These are phyloP conservation scores for Penicillium subrubescens DNA, from an alignment of 495 filamentous ascomycete genomes.

Conservation along the genomic window DNA sequence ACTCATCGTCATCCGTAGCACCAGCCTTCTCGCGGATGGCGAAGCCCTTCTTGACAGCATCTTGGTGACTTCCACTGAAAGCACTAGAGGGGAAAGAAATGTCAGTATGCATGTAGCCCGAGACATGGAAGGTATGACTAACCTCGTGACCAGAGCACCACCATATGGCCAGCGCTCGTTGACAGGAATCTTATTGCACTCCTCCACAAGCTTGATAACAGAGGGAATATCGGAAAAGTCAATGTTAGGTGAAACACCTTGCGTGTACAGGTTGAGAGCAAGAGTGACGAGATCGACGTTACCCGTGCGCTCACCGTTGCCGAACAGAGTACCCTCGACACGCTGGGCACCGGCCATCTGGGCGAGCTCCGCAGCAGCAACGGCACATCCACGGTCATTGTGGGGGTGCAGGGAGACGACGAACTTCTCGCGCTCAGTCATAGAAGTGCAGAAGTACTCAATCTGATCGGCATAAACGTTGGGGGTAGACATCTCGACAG, in stretches of 20 bases:
- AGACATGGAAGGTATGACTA: not conserved
- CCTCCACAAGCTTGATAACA: slow-evolving; percentile 88
- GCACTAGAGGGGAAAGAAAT: not conserved
- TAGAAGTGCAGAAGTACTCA: slow-evolving; percentile 87
- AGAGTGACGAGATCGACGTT: slow-evolving; percentile 97
- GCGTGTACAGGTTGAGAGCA: slow-evolving; percentile 94
- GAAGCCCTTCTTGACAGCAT: slow-evolving; percentile 98
- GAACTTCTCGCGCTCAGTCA: slow-evolving; percentile 78
- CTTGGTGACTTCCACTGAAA: slow-evolving; percentile 69
- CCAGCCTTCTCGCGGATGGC: slow-evolving; percentile 62
- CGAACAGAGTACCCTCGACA: slow-evolving; percentile 94
- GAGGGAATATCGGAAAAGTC: slow-evolving; percentile 90
- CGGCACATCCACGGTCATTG: slow-evolving; percentile 90
- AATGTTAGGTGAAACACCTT: slow-evolving; percentile 83
- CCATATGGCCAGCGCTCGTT: slow-evolving; percentile 88
- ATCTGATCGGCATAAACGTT: slow-evolving; percentile 97
- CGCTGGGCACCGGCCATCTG: slow-evolving; percentile 98
- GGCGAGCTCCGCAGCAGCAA: slow-evolving; percentile 86
- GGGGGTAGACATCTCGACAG: slow-evolving; percentile 93
- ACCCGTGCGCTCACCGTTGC: slow-evolving; percentile 93
- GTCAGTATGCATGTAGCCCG: not conserved
- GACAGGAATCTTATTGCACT: slow-evolving; percentile 92
- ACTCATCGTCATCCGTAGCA: slow-evolving; percentile 61
- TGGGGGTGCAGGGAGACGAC: slow-evolving; percentile 87
- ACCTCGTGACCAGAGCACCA: slow-evolving; percentile 65